Evolutionary conservation across 768 basidiomycete species (phyloP).

Genomic region (Macrocybe gigantea): DNA sequence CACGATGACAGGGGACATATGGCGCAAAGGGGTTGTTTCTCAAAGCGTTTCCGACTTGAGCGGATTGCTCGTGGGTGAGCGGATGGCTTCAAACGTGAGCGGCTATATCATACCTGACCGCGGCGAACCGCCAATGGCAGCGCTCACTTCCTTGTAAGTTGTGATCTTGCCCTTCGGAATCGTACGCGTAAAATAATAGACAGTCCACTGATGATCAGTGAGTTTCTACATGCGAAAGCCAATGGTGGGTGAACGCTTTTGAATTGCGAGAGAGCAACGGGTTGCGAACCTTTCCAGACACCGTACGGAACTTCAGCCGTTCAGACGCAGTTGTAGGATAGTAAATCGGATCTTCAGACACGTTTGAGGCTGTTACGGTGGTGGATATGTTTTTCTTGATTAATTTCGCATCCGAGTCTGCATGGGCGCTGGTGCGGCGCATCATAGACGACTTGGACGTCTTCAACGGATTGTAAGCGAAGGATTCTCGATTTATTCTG

Average conservation of each 20-base stretch:
- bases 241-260: neutral
- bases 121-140: slow-evolving; percentile 52
- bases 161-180: slow-evolving; percentile 49
- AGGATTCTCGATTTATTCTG: slow-evolving; percentile 9
- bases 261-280: neutral
- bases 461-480: slow-evolving; percentile 7
- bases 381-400: neutral
- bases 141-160: slow-evolving; percentile 51
- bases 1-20: slow-evolving; percentile 63
- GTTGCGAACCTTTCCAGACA: slow-evolving; percentile 27
- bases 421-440: neutral
- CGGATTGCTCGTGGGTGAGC: neutral
- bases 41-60: slow-evolving; percentile 55
- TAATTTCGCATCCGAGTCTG: neutral
- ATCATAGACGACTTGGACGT: neutral
- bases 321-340: slow-evolving; percentile 21
- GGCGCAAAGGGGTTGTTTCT: slow-evolving; percentile 65
- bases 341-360: slow-evolving; percentile 3
- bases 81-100: neutral
- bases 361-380: neutral
- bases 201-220: slow-evolving; percentile 52
- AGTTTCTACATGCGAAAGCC: slow-evolving; percentile 30
- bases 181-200: slow-evolving; percentile 46
- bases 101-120: slow-evolving; percentile 46
- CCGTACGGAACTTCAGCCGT: slow-evolving; percentile 24